phyloP scores from a whole-genome alignment of 495 filamentous ascomycete genomes.

The Collariella sp. region DNA sequence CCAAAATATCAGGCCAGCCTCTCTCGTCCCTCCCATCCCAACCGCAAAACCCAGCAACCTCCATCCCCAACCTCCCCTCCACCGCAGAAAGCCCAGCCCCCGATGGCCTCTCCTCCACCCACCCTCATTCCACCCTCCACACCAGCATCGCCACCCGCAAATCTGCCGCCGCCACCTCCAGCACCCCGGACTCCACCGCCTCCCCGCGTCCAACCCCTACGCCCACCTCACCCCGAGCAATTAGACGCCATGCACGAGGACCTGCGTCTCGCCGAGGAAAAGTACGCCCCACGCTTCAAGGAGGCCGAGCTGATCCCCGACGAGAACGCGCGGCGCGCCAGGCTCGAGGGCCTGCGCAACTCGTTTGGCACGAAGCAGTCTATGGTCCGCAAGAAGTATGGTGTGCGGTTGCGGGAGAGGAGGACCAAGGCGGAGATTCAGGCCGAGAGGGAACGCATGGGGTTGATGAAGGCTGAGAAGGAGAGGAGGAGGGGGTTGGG shows the following conservation, averaged over 20 bases:
- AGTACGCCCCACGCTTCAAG: conserved; percentile 29
- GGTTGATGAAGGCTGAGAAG: conserved; percentile 21
- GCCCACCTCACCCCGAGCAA: conserved; percentile 26
- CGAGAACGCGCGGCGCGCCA: conserved; percentile 23
- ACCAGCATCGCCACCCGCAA: not conserved
- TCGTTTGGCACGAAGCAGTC: conserved; percentile 42
- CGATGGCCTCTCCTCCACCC: conserved; percentile 9
- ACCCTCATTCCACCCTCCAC: conserved; percentile 12
- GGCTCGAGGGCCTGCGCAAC: conserved; percentile 36
- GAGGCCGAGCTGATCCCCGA: conserved; percentile 3
- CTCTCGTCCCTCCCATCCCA: conserved; percentile 1
- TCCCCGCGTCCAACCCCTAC: conserved; percentile 30
- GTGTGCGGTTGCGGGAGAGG: conserved; percentile 38
- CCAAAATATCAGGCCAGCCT: conserved; percentile 11
- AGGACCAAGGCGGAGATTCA: conserved; percentile 37
- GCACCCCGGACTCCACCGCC: conserved; percentile 10
- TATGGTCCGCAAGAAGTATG: conserved; percentile 42
- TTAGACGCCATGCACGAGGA: conserved; percentile 28
- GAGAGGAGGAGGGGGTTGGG: conserved; percentile 7
- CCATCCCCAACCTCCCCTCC: not conserved
- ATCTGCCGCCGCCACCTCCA: not conserved
- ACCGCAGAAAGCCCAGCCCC: conserved; percentile 2
- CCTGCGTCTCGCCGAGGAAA: conserved; percentile 29
- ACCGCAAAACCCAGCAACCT: conserved; percentile 7
- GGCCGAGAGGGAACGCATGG: conserved; percentile 34